A percentile compares a stretch with the other conserved stretches of the same genome.
Conservation (phyloP, 140 eudicot genomes). For the Cichorium intybus region DNA sequence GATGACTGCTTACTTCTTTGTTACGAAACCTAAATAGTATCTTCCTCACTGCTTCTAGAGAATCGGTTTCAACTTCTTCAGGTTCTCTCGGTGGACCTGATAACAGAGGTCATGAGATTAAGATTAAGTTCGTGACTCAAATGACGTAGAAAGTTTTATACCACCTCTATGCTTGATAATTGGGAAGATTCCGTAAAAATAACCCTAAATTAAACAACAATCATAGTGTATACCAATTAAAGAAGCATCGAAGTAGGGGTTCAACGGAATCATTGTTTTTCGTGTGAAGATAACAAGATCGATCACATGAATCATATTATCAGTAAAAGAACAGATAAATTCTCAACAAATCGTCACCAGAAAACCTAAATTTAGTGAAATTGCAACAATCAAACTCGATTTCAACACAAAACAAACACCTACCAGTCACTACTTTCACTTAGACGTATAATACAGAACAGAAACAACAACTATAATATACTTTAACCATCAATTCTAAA, state of each 20-base stretch:
- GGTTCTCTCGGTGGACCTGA: neutral
- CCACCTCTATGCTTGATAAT: too few species aligned
- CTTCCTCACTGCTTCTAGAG: constrained; percentile 1
- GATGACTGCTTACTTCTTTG: neutral
- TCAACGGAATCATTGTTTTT: neutral
- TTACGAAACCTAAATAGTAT: neutral
- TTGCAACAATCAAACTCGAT: neutral
- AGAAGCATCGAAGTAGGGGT: neutral
- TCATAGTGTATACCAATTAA: neutral
- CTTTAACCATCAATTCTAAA: neutral
- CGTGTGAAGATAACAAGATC: neutral
- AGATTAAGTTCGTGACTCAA: too few species aligned
- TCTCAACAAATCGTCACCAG: neutral
- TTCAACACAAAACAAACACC: neutral
- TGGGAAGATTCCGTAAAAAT: neutral
- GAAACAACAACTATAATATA: neutral
- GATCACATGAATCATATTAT: neutral
- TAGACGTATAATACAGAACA: neutral
- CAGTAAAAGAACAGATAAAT: neutral
- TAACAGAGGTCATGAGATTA: neutral
- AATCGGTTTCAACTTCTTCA: neutral
- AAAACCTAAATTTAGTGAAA: neutral
- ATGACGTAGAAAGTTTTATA: too few species aligned
- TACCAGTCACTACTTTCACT: neutral
- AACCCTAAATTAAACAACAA: too few species aligned